Base-by-base conservation (phyloP, 352 stramenopile genomes). In the Phytophthora sansomeana region DNA sequence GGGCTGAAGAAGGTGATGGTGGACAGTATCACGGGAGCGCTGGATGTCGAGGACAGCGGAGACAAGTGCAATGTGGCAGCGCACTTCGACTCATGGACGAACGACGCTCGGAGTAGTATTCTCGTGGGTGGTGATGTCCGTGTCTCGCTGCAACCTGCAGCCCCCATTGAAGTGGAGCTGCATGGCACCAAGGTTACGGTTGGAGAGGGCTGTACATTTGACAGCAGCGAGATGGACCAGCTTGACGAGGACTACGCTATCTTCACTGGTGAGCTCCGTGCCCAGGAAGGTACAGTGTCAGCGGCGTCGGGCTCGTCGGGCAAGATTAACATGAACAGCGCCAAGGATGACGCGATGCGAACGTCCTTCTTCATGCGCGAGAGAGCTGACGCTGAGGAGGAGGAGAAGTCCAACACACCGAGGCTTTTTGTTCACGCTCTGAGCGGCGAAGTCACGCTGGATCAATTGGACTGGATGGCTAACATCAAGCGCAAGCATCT, bases 361-460 rank as follows among this genome's bases (percentile, higher is more conserved):
- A 95, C 87, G n/a, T 95, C 87, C 3, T 95, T 95, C 65, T 95
- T 95, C 53, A 80, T 84, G 43, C 59, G 71, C 2, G 69, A 80
- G 14, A 74, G 57, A 13, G 57, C 59, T 4, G 36, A 35, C 0
- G 58, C 43, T 2, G 60, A 72, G 1, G 44, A 66, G 28, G 38
- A 63, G 5, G 50, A 54, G 8, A 33, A 61, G 3, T 17, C 41
- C 10, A 61, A 63, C 29, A 30, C 42, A 6, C 65, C 80, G 33
- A 59, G 71, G 11, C 67, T 88, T 13, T 75, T 90, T 52, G 81
- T 87, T 32, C 81, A 90, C 47, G 63, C 81, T 1, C 55, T 74
- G 21, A 75, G 62, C 29, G 81, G 78, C 30, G 52, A 68, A 7
- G 79, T 90, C 17, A 67, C 48, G 26, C 63, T 85, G 29, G 73